Percentiles rank a stretch among this genome's conserved stretches.
phyloP scores from a whole-genome alignment of 164 flowering plant genomes.

The Chimonanthus praecox region DNA sequence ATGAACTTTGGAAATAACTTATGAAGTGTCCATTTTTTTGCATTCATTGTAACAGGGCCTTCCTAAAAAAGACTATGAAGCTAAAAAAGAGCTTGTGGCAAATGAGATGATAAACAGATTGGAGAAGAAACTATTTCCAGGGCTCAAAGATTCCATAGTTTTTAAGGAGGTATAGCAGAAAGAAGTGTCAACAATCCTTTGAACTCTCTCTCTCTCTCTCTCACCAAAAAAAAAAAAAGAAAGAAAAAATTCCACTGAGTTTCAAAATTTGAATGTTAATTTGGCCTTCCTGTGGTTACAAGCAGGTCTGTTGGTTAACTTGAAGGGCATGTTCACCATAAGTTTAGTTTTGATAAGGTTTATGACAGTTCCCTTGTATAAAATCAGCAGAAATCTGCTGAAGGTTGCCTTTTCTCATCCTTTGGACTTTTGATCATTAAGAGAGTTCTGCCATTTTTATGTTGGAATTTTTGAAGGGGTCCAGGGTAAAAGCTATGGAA shows the following conservation, averaged over 20 bases:
- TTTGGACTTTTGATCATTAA: no score
- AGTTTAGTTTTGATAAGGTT: background rate
- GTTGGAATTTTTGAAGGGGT: no score
- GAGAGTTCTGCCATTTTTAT: no score
- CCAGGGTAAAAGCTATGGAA: no score
- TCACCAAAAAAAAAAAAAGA: no score
- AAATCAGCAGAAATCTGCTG: background rate
- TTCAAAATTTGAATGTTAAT: background rate
- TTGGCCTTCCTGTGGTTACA: background rate
- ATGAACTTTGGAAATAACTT: background rate
- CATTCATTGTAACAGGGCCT: constrained; percentile 54
- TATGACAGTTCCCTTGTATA: background rate
- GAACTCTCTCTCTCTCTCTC: no score
- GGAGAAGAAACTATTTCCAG: constrained; percentile 89
- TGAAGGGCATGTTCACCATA: background rate
- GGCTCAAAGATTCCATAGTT: constrained; percentile 60
- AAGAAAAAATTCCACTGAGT: background rate
- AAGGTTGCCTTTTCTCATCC: background rate
- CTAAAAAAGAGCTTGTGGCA: constrained; percentile 79
- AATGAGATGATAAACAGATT: constrained; percentile 76
- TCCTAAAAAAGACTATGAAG: constrained; percentile 63
- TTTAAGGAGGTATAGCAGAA: constrained; percentile 73
- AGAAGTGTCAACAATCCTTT: no score
- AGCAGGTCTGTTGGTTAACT: background rate
- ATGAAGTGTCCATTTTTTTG: background rate